Evolutionary conservation across 768 basidiomycete genomes (phyloP).

Genomic region (Tylopilus rubrobrunneus): DNA sequence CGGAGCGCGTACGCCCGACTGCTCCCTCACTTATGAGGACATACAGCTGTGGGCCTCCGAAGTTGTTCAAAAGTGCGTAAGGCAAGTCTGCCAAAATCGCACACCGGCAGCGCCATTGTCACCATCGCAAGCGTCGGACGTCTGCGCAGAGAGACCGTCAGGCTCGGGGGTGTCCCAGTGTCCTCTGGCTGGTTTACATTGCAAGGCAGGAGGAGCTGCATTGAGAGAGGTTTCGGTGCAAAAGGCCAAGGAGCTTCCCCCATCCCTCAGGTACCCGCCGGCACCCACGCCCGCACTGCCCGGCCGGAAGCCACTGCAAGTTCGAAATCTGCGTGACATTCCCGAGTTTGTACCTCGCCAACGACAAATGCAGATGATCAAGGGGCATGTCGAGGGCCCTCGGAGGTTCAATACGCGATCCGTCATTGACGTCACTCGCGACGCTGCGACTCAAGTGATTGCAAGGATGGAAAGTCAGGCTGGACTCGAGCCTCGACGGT

Average conservation of each 20-base stretch:
- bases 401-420: not conserved
- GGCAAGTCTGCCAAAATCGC: constrained; percentile 14
- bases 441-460: constrained; percentile 20
- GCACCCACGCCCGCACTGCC: not conserved
- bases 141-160: constrained; percentile 27
- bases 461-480: constrained; percentile 23
- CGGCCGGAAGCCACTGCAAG: not conserved
- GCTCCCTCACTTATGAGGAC: constrained; percentile 20
- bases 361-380: not conserved
- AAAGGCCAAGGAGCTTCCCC: not conserved
- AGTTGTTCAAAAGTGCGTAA: constrained; percentile 23
- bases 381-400: not conserved
- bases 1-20: constrained; percentile 2
- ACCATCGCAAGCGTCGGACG: constrained; percentile 25
- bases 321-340: constrained; percentile 15
- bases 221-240: not conserved
- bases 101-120: constrained; percentile 12
- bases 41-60: constrained; percentile 25
- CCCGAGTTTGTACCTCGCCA: constrained; percentile 28
- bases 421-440: constrained; percentile 1
- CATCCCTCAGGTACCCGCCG: not conserved
- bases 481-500: constrained; percentile 4
- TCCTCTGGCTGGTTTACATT: constrained; percentile 25
- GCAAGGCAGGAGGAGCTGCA: constrained; percentile 9
- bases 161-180: constrained; percentile 19